These are phyloP conservation scores for Clarireedia homoeocarpa DNA, from an alignment of 2,329 filamentous ascomycete genomes.

Conservation along the genomic window DNA sequence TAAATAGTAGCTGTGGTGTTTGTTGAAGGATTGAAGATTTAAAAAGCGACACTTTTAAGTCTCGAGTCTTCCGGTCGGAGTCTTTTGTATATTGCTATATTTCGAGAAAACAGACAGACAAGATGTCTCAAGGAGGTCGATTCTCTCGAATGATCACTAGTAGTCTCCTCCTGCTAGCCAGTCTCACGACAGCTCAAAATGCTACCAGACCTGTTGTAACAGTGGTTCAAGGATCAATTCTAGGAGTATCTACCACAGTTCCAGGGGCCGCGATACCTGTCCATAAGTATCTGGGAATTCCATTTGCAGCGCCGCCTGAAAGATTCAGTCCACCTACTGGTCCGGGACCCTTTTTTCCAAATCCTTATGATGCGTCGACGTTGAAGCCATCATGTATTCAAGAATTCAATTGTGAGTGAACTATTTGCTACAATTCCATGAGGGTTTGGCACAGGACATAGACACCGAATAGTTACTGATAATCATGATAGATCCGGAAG, in stretches of 20 bases:
- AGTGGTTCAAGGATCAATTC: not conserved
- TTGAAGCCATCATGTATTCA: conserved; percentile 1
- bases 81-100: no score
- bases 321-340: conserved; percentile 56
- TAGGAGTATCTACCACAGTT: not conserved
- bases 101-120: no score
- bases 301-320: conserved; percentile 63
- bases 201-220: not conserved
- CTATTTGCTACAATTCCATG: no score
- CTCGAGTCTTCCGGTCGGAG: no score
- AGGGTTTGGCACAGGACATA: no score
- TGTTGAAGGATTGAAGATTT: no score
- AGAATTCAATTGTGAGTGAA: conserved; percentile 4
- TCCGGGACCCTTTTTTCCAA: not conserved
- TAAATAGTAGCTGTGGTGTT: no score
- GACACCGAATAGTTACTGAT: not conserved
- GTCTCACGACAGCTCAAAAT: not conserved
- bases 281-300: conserved; percentile 57
- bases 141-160: not conserved
- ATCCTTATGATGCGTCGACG: conserved; percentile 1
- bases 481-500: not conserved
- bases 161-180: not conserved
- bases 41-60: no score
- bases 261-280: not conserved
- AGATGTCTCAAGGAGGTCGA: not conserved